Base-by-base conservation (phyloP, 352 stramenopile species). In the Phytophthora sojae region DNA sequence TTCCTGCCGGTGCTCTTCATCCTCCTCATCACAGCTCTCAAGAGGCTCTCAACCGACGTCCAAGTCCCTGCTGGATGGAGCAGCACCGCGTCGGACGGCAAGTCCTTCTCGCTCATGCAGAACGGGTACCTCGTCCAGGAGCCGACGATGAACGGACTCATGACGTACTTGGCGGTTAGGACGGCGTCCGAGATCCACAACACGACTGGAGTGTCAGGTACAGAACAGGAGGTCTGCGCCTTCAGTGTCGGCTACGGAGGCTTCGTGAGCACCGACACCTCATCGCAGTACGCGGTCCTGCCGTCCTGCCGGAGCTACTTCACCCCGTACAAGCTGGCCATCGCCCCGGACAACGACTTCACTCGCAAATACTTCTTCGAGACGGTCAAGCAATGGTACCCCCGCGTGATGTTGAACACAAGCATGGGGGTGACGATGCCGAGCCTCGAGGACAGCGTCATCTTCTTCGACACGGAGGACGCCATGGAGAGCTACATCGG, bases 1-100 rank as follows among this genome's bases (percentile, higher is more conserved):
- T 57, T 87, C 8, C 59, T 95, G 9, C 87, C 87, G 0, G 73
- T 93, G 53, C 35, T 90, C 19, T 93, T 93, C 65, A 88, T 95
- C 64, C 63, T 93, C 4, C 60, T 93, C 2, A 77, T 93, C 58
- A 83, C 67, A 1, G 45, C 35, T 6, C 73, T 93, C 60, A 91
- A 92, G 65, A 32, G 49, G 2, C 71, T 93, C 0, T 87, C 81
- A 5, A n/a, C 64, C 51, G 74, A 91, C 57, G 80, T 92, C 7
- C 52, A 76, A 14, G 83, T 95, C 8, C 85, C 86, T 0, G 52
- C 81, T 0, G 88, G 85, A n/a, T 94, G 77, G 80, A 91, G 84
- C 39, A 79, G 79, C 15, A 76, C 57, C 0, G 58, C 52, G 3
- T 73, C 49, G 11, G 15, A 15, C 0, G 72, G 68, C 45, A 82